Conservation (phyloP, 176 grass and related monocot genomes). For the Ensete ventricosum region DNA sequence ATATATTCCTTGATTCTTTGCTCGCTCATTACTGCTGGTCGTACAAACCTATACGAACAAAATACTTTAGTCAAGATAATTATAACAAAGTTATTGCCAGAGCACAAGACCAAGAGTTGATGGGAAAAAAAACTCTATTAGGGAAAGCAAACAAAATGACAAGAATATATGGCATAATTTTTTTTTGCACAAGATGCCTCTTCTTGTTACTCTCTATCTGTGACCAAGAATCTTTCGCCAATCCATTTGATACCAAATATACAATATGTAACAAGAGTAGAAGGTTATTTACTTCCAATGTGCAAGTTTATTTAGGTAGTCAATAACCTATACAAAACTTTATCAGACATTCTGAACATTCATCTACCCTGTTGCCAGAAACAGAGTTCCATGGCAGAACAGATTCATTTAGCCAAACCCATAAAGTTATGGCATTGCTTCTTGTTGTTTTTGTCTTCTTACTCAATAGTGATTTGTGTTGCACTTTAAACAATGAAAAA, state of each 20-base stretch:
- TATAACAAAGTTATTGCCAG: neutral
- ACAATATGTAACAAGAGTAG: neutral
- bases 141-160: neutral
- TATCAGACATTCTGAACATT: neutral
- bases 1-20: slow-evolving; percentile 70
- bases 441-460: too few species aligned
- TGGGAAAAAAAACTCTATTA: neutral
- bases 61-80: slow-evolving; percentile 3
- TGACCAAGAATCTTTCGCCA: neutral
- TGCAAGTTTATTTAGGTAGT: neutral
- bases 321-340: neutral
- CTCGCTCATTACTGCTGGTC: slow-evolving; percentile 58
- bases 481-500: too few species aligned
- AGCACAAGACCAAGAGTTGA: neutral
- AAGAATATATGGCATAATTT: neutral
- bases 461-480: too few species aligned
- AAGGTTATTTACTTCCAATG: neutral
- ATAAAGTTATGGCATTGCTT: too few species aligned
- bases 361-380: neutral
- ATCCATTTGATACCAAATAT: neutral
- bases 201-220: neutral
- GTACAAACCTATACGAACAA: slow-evolving; percentile 52
- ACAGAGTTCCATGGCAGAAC: neutral
- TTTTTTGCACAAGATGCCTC: neutral
- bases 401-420: too few species aligned